A percentile compares a stretch with the other conserved stretches of the same genome.
These are phyloP conservation scores for Tricholoma furcatifolium DNA, from an alignment of 768 basidiomycete genomes.

Conservation along the genomic window DNA sequence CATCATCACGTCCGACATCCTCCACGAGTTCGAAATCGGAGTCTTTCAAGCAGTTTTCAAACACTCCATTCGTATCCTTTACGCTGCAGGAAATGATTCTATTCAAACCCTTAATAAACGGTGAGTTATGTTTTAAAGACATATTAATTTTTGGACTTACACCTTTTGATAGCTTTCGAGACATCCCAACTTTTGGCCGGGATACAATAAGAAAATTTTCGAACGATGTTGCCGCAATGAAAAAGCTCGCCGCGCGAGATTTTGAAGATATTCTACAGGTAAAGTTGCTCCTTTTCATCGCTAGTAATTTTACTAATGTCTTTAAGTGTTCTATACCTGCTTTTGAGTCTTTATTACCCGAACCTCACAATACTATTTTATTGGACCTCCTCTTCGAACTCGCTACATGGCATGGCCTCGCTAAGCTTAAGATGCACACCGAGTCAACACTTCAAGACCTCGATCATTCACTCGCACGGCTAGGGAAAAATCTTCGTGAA, in stretches of 20 bases:
- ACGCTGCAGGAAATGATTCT: conserved; percentile 8
- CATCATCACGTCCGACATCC: conserved; percentile 18
- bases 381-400: conserved; percentile 19
- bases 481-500: conserved; percentile 8
- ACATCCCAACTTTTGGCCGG: no score
- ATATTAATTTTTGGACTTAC: conserved; percentile 14
- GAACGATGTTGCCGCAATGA: no score
- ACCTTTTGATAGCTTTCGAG: conserved; percentile 22
- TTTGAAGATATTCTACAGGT: no score
- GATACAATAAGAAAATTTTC: no score
- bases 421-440: conserved; percentile 23
- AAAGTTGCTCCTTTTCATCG: conserved; percentile 30
- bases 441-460: conserved; percentile 9
- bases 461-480: conserved; percentile 2
- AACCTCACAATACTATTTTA: conserved; percentile 17
- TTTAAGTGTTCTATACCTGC: conserved; percentile 11
- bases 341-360: conserved; percentile 11
- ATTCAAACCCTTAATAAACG: conserved; percentile 14
- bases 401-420: no score
- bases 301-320: neutral
- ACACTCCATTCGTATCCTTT: conserved; percentile 22
- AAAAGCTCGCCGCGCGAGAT: conserved; percentile 23
- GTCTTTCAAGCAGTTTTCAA: conserved; percentile 21
- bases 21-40: no score
- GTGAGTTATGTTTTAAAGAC: conserved; percentile 8